Base-by-base conservation (phyloP, 768 basidiomycete genomes). In the Lentinula sp. region DNA sequence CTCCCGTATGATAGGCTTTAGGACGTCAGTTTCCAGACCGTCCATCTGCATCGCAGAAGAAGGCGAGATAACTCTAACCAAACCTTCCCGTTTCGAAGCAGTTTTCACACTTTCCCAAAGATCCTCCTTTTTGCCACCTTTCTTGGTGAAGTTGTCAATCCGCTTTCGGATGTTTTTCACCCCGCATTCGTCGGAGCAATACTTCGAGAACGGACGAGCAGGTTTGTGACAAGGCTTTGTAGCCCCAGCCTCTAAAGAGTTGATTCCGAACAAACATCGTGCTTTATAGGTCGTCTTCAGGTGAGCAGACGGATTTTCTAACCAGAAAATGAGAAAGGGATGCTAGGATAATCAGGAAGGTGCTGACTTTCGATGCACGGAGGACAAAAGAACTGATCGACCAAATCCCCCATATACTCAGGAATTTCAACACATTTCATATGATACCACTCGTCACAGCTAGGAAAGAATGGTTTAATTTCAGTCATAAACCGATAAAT, bases 401-500 rank as follows among this genome's bases (percentile, higher is more conserved):
- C 89, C 15, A 97, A 84, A 65, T 95, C 91, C 39, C 93, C 84
- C 65, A 88, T 85, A 6, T 85, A 76, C 62, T 95, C 93, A 28
- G 85, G 83, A 81, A 95, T 89, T 45, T 83, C 76, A 31, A 95
- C 86, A 66, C 94, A 97, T 52, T 84, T 80, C 0, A 90, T 89
- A 70, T 97, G 94, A 70, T 93, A 96, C 94, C 94, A 97, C 63
- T 95, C 91, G 67, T 95, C 94, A 71, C 94, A 96, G 32, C 93
- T 94, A 60, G 16, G 61, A 21, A 51, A 34, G 39, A 2, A n/a
- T 23, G 31, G 23, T 42, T 59, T 18, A 56, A 23, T 4, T 5
- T 13, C 18, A 51, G 34, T 39, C 49, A 42, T 35, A 53, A 34
- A 49, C 8, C 4, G 23, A 31, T 63, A 60, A 31, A 28, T 28